Percentiles rank a stretch among this genome's conserved stretches.
Conservation (phyloP, 2,329 filamentous ascomycete genomes). For the Verticillium albo-atrum region DNA sequence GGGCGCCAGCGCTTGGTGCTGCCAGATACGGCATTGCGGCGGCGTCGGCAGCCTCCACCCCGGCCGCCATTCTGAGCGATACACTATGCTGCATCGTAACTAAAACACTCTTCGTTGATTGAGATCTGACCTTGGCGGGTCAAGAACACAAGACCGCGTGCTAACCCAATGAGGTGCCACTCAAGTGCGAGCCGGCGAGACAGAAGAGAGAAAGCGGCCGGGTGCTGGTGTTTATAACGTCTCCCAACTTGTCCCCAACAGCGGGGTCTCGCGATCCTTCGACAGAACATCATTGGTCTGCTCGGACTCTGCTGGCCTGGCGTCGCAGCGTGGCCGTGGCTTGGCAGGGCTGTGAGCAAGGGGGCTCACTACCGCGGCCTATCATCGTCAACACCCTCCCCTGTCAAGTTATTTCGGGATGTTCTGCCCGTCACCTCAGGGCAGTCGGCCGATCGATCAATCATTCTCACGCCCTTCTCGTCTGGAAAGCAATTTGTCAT, state of each 20-base stretch:
- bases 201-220: not conserved
- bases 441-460: not conserved
- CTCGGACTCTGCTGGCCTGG: not conserved
- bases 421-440: not conserved
- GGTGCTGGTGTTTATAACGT: not conserved
- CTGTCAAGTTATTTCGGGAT: not conserved
- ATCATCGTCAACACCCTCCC: not conserved
- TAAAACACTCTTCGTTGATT: not conserved
- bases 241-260: not conserved
- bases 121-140: too few species aligned
- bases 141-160: not conserved
- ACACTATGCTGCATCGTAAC: not conserved
- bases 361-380: not conserved
- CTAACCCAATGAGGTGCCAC: not conserved
- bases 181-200: not conserved
- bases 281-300: not conserved
- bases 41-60: too few species aligned
- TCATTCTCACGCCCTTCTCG: too few species aligned
- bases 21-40: not conserved
- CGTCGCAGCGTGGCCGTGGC: not conserved
- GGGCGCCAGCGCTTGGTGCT: not conserved
- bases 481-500: not conserved
- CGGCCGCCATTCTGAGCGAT: not conserved
- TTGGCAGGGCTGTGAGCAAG: not conserved
- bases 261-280: not conserved